Conservation (phyloP, 2,329 filamentous ascomycete species). For the Pyrenophora graminea region DNA sequence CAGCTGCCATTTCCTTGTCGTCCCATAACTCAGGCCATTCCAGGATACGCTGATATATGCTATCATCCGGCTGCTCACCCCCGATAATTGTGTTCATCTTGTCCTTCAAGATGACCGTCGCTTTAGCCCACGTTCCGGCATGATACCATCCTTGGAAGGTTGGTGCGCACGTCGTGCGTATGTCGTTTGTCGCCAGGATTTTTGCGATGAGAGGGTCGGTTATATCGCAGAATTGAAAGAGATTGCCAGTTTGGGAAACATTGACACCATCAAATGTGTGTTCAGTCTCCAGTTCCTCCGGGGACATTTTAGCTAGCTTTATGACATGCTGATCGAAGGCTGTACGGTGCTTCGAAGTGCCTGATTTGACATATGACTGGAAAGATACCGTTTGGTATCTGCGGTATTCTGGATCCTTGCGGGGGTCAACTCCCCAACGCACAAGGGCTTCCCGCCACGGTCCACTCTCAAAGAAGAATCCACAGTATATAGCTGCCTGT, state of each 20-base stretch:
- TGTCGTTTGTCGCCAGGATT: conserved; percentile 66
- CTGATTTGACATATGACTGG: conserved; percentile 39
- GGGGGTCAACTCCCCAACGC: conserved; percentile 83
- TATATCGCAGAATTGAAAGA: conserved; percentile 94
- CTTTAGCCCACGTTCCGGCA: conserved; percentile 79
- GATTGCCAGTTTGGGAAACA: conserved; percentile 78
- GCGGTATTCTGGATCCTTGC: conserved; percentile 74
- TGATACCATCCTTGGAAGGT: conserved; percentile 78
- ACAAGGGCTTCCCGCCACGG: conserved; percentile 90
- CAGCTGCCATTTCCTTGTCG: conserved; percentile 35
- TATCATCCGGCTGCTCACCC: conserved; percentile 39
- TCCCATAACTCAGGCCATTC: conserved; percentile 43
- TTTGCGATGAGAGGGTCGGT: conserved; percentile 73
- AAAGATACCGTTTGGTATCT: conserved; percentile 77
- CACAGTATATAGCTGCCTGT: conserved; percentile 78
- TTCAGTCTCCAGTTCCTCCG: conserved; percentile 31
- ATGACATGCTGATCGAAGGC: conserved; percentile 34
- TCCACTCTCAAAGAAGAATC: conserved; percentile 90
- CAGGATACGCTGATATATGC: conserved; percentile 37
- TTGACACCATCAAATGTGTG: conserved; percentile 84
- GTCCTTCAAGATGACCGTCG: conserved; percentile 83
- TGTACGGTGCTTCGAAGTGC: conserved; percentile 30
- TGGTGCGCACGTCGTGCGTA: conserved; percentile 51
- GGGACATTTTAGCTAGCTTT: conserved; percentile 27
- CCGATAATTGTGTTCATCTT: conserved; percentile 64